These are phyloP conservation scores for Penicillium brasilianum DNA, from an alignment of 2,329 filamentous ascomycete genomes.

Conservation along the genomic window DNA sequence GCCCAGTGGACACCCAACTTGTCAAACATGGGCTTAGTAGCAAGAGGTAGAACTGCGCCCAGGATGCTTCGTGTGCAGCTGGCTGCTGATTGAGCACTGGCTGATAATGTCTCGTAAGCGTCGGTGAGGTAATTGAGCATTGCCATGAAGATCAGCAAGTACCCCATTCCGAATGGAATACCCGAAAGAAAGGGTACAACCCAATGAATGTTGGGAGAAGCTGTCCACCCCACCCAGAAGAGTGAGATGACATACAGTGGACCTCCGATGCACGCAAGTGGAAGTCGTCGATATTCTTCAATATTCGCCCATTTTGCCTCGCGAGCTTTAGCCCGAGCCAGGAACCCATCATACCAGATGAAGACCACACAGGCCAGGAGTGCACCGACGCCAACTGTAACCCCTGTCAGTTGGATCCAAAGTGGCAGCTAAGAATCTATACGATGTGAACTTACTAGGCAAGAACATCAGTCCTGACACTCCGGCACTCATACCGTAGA, in stretches of 20 bases:
- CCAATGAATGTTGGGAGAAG: constrained; percentile 42
- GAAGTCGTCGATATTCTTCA: constrained; percentile 66
- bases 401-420: neutral
- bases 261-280: constrained; percentile 72
- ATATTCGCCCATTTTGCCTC: constrained; percentile 31
- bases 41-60: constrained; percentile 64
- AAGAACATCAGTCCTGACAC: constrained; percentile 42
- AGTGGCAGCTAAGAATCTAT: neutral
- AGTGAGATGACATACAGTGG: constrained; percentile 61
- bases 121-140: constrained; percentile 69
- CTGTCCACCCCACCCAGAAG: constrained; percentile 54
- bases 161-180: constrained; percentile 67
- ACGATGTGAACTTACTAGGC: constrained; percentile 34
- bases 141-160: constrained; percentile 67
- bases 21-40: constrained; percentile 50
- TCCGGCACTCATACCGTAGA: constrained; percentile 45
- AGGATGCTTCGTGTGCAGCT: constrained; percentile 58
- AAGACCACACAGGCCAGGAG: constrained; percentile 66
- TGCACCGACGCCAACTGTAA: constrained; percentile 63
- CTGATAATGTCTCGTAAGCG: constrained; percentile 70
- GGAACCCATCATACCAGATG: constrained; percentile 66
- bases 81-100: constrained; percentile 60
- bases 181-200: constrained; percentile 63
- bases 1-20: constrained; percentile 50
- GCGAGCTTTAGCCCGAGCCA: constrained; percentile 58